Conservation (phyloP, 1,284 basidiomycete genomes). For the Clitocybe nebularis region DNA sequence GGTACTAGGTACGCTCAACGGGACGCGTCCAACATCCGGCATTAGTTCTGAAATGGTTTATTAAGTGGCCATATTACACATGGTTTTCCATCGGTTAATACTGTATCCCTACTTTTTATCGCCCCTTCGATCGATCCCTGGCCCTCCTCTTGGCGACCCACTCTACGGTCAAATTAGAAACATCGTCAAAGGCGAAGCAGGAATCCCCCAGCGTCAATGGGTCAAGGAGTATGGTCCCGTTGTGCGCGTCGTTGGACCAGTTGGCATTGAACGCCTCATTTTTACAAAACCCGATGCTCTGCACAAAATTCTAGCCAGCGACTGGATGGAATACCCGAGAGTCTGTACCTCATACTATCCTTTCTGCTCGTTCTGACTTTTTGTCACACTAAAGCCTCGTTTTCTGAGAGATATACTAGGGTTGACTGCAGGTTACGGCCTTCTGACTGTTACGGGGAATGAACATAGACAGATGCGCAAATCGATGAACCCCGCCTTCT, state of each 20-base stretch:
- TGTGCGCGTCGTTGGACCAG: conserved; percentile 41
- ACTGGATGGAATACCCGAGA: conserved; percentile 43
- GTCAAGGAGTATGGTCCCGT: conserved; percentile 41
- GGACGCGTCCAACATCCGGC: too few species aligned
- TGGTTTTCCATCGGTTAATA: conserved; percentile 21
- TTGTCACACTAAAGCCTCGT: conserved; percentile 30
- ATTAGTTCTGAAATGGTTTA: too few species aligned
- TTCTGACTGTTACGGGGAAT: conserved; percentile 44
- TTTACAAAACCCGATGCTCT: conserved; percentile 41
- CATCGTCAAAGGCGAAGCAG: conserved; percentile 33
- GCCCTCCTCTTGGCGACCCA: conserved; percentile 27
- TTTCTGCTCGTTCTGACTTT: neutral
- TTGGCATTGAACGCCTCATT: conserved; percentile 43
- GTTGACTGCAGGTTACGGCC: conserved; percentile 41
- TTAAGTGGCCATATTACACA: conserved; percentile 18
- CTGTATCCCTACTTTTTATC: conserved; percentile 29
- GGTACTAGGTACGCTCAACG: too few species aligned
- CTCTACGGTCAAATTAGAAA: conserved; percentile 24
- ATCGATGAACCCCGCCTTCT: conserved; percentile 50
- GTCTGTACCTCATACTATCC: conserved; percentile 22
- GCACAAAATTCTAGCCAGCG: conserved; percentile 39
- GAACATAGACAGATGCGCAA: conserved; percentile 48
- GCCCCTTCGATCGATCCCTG: conserved; percentile 30
- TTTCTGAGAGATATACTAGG: conserved; percentile 41
- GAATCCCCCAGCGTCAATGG: conserved; percentile 44